Evolutionary conservation across 495 filamentous ascomycete genomes (phyloP).

Genomic region (Neurospora sp.): DNA sequence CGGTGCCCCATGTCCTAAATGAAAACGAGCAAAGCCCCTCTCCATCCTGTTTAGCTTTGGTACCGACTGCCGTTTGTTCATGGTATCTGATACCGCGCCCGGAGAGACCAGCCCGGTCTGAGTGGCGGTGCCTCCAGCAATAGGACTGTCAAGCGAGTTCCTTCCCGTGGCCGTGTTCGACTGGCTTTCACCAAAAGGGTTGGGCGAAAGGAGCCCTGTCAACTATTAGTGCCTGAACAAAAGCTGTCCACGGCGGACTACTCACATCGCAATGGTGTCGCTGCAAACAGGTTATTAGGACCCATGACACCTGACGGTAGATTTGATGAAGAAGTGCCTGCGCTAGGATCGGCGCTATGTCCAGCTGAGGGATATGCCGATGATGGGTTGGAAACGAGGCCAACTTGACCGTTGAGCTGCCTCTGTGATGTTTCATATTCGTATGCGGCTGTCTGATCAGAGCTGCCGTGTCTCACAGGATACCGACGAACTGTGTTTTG

Average conservation of each 20-base stretch:
- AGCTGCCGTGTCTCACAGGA: neutral
- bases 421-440: neutral
- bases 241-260: neutral
- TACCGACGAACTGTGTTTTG: neutral
- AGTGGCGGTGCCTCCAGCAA: neutral
- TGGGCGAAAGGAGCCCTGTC: neutral
- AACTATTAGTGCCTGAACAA: neutral
- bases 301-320: neutral
- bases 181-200: neutral
- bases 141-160: neutral
- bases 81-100: constrained; percentile 9
- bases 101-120: neutral
- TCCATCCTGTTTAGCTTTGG: constrained; percentile 18
- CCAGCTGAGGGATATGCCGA: constrained; percentile 17
- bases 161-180: constrained; percentile 5
- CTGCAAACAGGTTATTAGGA: neutral
- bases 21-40: constrained; percentile 23
- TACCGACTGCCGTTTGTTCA: constrained; percentile 15
- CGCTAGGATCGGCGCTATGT: constrained; percentile 7
- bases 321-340: constrained; percentile 4
- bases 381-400: constrained; percentile 7
- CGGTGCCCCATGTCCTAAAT: constrained; percentile 18
- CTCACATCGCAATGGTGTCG: neutral
- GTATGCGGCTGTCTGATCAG: neutral
- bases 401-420: neutral